Evolutionary conservation across 208 protist species (phyloP), one percentile per base, ranked within the genome.

Genomic region (Trypanosoma vivax): DNA sequence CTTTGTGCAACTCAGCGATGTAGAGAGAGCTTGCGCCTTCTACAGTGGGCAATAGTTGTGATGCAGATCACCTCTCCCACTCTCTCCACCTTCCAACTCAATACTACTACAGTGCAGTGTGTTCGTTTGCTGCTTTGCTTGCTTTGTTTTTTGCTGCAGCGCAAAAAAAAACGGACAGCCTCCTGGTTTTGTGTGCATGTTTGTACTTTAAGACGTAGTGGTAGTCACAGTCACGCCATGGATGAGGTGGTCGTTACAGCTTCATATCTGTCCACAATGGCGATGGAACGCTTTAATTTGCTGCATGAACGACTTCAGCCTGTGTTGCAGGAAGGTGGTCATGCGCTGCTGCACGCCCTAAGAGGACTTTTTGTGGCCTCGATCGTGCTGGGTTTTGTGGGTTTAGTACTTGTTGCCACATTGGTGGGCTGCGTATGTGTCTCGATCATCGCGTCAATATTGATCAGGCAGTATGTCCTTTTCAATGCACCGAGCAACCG

Each of bases 391-490:
- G 37, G 39, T 52, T 1, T 42, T 2, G 28, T 35, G 0, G 10
- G 3, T 5, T n/a, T 47, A 0, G 19, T 50, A 31, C 1, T 65
- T 10, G 16, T 65, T 4, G 11, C 79, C 13, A 16, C 61, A 10
- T 25, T 70, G 10, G 39, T 58, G 0, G 66, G 60, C 27, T 65
- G 81, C 31, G 18, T 77, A 24, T 18, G n/a, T 2, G 64, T 71
- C 5, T 52, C 73, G 7, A 52, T 75, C 4, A 29, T 65, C 1
- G 54, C 50, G 7, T 69, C 73, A 1, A 39, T 71, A 0, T 49
- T 42, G 0, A 38, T 83, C 0, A 68, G 73, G 6, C 57, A 59
- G 14, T 71, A 71, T 37, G 40, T 83, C 24, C 68, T 90, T 2
- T 55, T 34, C 2, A 27, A 78, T 29, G 67, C 69, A 13, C 76